Percentiles rank a stretch among this genome's conserved stretches.
Evolutionary conservation across 768 basidiomycete genomes (phyloP).

Genomic region (Suillus weaverae): DNA sequence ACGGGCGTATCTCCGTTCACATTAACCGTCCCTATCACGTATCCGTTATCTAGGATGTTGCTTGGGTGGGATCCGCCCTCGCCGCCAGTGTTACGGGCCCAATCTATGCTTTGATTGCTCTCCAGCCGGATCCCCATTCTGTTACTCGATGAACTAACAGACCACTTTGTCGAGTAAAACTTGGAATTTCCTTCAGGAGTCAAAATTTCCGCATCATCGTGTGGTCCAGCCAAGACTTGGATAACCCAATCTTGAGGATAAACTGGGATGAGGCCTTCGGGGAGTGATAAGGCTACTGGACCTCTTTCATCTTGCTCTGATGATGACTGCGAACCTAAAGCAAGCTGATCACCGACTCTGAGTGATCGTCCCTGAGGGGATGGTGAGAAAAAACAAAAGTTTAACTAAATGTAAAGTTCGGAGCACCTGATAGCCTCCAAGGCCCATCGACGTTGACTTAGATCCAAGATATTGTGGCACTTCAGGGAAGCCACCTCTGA

Average conservation of each 20-base stretch:
- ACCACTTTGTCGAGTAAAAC: constrained; percentile 57
- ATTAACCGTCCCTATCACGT: constrained; percentile 55
- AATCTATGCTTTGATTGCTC: constrained; percentile 41
- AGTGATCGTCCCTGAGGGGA: constrained; percentile 49
- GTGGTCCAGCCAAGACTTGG: constrained; percentile 60
- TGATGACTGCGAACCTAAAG: constrained; percentile 37
- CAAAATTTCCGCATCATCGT: constrained; percentile 58
- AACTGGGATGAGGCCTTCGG: constrained; percentile 35
- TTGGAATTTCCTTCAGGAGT: constrained; percentile 43
- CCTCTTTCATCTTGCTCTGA: constrained; percentile 13
- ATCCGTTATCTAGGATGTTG: constrained; percentile 65
- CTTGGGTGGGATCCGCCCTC: constrained; percentile 70
- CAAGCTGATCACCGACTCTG: constrained; percentile 49
- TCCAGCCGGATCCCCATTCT: constrained; percentile 65
- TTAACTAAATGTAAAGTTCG: background rate
- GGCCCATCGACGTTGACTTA: constrained; percentile 63
- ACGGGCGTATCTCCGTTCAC: constrained; percentile 72
- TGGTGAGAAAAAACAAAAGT: constrained; percentile 10
- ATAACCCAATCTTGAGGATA: constrained; percentile 54
- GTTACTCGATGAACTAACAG: constrained; percentile 56
- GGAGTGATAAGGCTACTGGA: constrained; percentile 19
- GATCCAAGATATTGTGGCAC: constrained; percentile 59
- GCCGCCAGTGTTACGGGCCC: constrained; percentile 58
- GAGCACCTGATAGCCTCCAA: constrained; percentile 59
- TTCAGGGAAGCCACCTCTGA: constrained; percentile 61